Evolutionary conservation across 352 stramenopile genomes (phyloP).

Genomic region (Peronospora tabacina): DNA sequence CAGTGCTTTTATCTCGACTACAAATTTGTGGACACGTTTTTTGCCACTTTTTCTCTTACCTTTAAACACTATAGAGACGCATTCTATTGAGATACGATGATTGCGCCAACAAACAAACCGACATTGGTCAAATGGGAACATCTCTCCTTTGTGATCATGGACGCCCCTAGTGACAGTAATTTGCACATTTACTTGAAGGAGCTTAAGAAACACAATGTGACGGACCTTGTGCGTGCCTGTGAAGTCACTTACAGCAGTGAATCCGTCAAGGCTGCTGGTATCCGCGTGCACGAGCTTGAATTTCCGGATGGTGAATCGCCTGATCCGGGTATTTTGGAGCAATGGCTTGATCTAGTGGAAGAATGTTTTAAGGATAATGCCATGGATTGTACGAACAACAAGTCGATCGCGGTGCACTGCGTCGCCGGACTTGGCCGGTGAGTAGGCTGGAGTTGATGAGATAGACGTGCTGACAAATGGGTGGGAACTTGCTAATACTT

Average conservation of each 20-base stretch:
- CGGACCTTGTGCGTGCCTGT: conserved; percentile 92
- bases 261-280: conserved; percentile 90
- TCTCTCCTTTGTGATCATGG: conserved; percentile 97
- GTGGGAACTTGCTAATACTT: conserved; percentile 3
- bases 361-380: conserved; percentile 88
- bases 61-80: conserved; percentile 20
- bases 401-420: conserved; percentile 96
- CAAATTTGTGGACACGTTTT: conserved; percentile 5
- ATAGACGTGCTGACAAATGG: background rate
- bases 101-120: conserved; percentile 79
- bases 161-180: conserved; percentile 93
- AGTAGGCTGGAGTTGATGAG: conserved; percentile 9
- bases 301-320: conserved; percentile 95
- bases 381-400: conserved; percentile 53
- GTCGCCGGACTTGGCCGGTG: conserved; percentile 93
- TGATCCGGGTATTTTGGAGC: conserved; percentile 87
- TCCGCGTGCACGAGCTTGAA: conserved; percentile 91
- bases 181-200: conserved; percentile 96
- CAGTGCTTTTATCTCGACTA: background rate
- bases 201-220: conserved; percentile 93
- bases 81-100: conserved; percentile 45
- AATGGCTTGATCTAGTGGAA: conserved; percentile 94
- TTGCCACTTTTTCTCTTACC: background rate
- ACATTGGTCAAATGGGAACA: conserved; percentile 84
- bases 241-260: conserved; percentile 91